Base-by-base conservation (phyloP, 2,329 filamentous ascomycete species). In the Penicillium sp. region DNA sequence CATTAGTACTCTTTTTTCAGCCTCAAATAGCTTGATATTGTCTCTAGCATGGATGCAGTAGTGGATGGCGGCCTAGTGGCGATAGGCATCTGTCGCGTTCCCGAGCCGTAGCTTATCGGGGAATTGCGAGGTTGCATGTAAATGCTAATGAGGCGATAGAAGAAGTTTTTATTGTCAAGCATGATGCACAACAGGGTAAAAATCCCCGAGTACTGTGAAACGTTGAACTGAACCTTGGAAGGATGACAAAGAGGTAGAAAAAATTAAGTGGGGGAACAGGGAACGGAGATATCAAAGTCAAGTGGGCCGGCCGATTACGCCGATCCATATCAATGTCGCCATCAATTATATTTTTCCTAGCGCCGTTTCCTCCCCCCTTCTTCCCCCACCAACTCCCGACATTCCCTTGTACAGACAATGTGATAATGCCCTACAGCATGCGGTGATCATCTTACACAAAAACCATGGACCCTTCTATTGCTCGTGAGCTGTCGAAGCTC, bases 401-500 rank as follows among this genome's bases (percentile, higher is more conserved):
- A 44, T 52, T 42, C 22, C 31, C 35, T 49, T 37, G 37, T 37
- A 26, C 33, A 53, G 56, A 57, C 20, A 11, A 61, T 59, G 52
- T 59, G 48, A 61, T 46, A 43, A 22, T 44, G 18, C 18, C 18
- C 37, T 40, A 46, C 46, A 57, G 41, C 11, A 58, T 59, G 55
- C 49, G 43, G 53, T 55, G 55, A 59, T 50, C 33, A 31, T 43
- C 14, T 41, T 18, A 45, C 22, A 37, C 50, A 55, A 57, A 20
- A 26, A 64, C 45, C 49, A 73, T 79, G 69, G 78, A 82, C 67
- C 72, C 76, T 63, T 60, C 69, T 56, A 73, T 86, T 60, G 64
- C 75, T 55, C 75, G 77, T 58, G 85, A 88, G 71, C 77, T 88
- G 59, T 77, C 79, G 31, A 80, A 79, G 60, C 80, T 85, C 69